These are phyloP conservation scores for Zostera marina DNA, from an alignment of 116 monocot species.

Conservation along the genomic window DNA sequence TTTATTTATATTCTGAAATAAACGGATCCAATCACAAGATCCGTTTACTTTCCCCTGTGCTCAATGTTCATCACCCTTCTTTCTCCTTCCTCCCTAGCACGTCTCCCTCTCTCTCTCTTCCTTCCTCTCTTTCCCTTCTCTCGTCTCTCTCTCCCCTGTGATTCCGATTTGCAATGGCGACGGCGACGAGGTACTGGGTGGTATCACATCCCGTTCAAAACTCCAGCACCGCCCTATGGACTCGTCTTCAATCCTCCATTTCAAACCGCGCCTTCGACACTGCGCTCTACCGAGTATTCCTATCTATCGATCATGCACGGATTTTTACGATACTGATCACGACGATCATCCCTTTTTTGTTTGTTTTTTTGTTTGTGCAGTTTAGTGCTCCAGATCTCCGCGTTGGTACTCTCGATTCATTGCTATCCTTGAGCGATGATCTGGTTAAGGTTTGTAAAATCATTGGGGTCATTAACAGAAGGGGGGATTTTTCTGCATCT, in stretches of 20 bases:
- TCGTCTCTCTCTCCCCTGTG: neutral
- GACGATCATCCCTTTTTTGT: constrained; percentile 4
- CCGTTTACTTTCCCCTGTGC: neutral
- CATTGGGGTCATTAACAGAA: no score
- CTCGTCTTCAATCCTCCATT: constrained; percentile 46
- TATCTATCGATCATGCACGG: neutral
- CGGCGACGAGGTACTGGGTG: constrained; percentile 68
- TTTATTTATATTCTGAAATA: no score
- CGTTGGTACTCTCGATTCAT: constrained; percentile 83
- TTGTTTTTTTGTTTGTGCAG: constrained; percentile 23
- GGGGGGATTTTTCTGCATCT: no score
- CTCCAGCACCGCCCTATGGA: constrained; percentile 44
- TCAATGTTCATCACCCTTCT: neutral
- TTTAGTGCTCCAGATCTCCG: constrained; percentile 79
- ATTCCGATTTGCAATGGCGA: constrained; percentile 9
- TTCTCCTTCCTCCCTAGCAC: neutral
- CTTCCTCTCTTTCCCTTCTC: neutral
- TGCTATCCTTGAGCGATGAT: constrained; percentile 85
- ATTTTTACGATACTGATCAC: neutral
- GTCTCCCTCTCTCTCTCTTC: neutral
- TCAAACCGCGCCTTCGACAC: constrained; percentile 84
- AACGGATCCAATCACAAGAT: neutral
- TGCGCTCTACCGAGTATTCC: constrained; percentile 59
- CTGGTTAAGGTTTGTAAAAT: constrained; percentile 47
- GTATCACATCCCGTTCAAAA: constrained; percentile 69